These are phyloP conservation scores for Wickerhamiella allomyrinae DNA, from an alignment of 805 yeast genomes.

Conservation along the genomic window DNA sequence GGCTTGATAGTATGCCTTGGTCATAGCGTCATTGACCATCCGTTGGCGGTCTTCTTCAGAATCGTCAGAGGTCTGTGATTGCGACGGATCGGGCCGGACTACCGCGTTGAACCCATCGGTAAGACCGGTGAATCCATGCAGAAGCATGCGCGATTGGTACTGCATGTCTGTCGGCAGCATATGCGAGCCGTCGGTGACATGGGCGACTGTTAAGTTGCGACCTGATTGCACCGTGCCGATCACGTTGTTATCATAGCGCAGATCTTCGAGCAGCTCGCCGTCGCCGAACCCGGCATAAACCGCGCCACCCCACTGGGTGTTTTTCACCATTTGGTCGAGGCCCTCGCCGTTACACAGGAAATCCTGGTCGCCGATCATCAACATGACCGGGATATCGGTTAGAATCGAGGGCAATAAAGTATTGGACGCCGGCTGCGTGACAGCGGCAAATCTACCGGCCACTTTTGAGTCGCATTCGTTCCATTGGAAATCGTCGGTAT, in stretches of 20 bases:
- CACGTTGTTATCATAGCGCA: conserved; percentile 32
- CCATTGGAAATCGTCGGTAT: conserved; percentile 35
- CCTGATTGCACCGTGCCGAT: conserved; percentile 39
- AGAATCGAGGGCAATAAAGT: conserved; percentile 54
- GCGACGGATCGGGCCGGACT: conserved; percentile 1
- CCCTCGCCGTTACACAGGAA: conserved; percentile 77
- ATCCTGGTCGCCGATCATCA: conserved; percentile 82
- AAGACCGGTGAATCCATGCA: conserved; percentile 33
- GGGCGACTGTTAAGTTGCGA: conserved; percentile 62
- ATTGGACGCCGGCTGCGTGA: conserved; percentile 44
- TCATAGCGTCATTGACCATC: conserved; percentile 22
- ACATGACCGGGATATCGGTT: conserved; percentile 41
- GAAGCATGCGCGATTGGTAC: conserved; percentile 49
- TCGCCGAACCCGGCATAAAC: conserved; percentile 21
- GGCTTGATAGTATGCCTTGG: conserved; percentile 26
- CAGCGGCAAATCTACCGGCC: conserved; percentile 35
- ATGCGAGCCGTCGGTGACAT: conserved; percentile 66
- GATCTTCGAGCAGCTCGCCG: conserved; percentile 24
- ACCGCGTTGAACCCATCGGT: conserved; percentile 1
- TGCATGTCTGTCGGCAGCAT: conserved; percentile 88
- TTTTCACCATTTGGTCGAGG: conserved; percentile 47
- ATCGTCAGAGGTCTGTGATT: background rate
- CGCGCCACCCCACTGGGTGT: conserved; percentile 50
- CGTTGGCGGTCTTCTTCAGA: conserved; percentile 14
- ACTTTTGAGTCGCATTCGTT: conserved; percentile 61